These are phyloP conservation scores for Piloderma croceum DNA, from an alignment of 768 basidiomycete genomes.

Conservation along the genomic window DNA sequence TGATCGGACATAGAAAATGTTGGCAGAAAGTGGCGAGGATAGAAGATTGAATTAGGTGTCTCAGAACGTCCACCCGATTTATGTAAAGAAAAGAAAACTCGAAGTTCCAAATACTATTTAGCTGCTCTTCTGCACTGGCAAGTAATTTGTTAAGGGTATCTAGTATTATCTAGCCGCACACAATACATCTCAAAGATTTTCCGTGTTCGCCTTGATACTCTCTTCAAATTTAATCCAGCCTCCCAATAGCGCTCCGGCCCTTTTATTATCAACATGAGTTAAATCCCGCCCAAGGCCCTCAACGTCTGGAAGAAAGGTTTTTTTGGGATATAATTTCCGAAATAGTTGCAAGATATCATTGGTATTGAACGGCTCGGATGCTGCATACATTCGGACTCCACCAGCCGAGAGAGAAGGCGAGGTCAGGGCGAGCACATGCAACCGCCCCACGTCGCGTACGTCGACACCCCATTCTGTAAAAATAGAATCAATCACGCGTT, in stretches of 20 bases:
- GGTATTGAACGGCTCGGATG: background rate
- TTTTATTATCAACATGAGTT: background rate
- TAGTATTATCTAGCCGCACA: background rate
- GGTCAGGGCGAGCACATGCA: slow-evolving; percentile 7
- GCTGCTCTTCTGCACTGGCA: too few species aligned
- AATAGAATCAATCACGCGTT: too few species aligned
- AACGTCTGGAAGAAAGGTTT: background rate
- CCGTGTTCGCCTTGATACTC: background rate
- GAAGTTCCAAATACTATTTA: too few species aligned
- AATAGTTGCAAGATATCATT: background rate
- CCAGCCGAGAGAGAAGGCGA: background rate
- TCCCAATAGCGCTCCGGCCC: background rate
- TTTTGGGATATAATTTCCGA: background rate
- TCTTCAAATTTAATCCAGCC: background rate
- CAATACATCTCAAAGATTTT: background rate
- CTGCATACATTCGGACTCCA: background rate
- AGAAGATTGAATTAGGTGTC: too few species aligned
- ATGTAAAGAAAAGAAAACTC: too few species aligned
- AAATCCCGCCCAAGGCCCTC: background rate
- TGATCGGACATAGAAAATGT: too few species aligned
- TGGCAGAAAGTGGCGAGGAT: too few species aligned
- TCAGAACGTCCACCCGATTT: too few species aligned
- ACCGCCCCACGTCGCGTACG: slow-evolving; percentile 22
- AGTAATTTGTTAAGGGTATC: too few species aligned
- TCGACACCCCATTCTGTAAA: slow-evolving; percentile 19